Evolutionary conservation across 2,329 filamentous ascomycete genomes (phyloP).

Genomic region (Exophiala phaeomuriformis): DNA sequence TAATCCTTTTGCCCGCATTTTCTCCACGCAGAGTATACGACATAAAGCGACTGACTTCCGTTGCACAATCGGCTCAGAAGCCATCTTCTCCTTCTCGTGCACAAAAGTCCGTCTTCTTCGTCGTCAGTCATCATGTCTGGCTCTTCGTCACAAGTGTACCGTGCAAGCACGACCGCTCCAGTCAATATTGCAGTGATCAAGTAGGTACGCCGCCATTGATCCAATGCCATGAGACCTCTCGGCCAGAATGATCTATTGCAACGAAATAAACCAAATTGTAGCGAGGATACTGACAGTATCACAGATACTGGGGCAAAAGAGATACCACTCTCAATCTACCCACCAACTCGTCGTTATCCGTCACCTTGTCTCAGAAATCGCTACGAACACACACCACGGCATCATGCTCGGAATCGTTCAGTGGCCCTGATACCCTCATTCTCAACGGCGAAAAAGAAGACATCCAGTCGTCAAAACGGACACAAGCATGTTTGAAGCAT

Average conservation of each 20-base stretch:
- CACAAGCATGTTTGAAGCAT: constrained; percentile 88
- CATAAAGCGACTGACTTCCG: background rate
- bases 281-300: background rate
- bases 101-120: background rate
- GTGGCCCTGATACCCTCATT: constrained; percentile 59
- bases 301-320: constrained; percentile 90
- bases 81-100: too few relatives aligned
- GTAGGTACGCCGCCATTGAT: constrained; percentile 26
- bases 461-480: constrained; percentile 70
- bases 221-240: background rate
- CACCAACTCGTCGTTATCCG: constrained; percentile 94
- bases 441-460: constrained; percentile 81
- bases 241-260: background rate
- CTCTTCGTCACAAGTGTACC: constrained; percentile 52
- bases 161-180: constrained; percentile 85
- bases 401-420: constrained; percentile 71
- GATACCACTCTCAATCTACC: constrained; percentile 90
- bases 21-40: background rate
- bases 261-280: background rate
- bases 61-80: too few relatives aligned
- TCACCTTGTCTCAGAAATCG: constrained; percentile 89
- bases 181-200: constrained; percentile 30
- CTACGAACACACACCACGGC: constrained; percentile 94
- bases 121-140: constrained; percentile 19
- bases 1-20: constrained; percentile 5